A percentile compares a stretch with the other conserved stretches of the same genome.
Conservation (phyloP, 768 basidiomycete species). For the Favolaschia claudopus region DNA sequence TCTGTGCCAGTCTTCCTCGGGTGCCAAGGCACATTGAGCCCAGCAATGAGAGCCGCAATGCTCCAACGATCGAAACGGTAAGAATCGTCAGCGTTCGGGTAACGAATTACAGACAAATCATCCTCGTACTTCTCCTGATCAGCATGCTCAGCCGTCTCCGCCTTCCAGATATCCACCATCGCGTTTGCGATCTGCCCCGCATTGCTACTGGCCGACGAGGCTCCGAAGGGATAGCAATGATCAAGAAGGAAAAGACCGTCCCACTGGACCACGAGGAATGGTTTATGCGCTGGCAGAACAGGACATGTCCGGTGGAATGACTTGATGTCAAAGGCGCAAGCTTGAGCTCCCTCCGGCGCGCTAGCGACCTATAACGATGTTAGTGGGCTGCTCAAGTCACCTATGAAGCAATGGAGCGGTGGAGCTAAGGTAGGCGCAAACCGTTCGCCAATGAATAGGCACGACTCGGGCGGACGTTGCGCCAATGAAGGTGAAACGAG, state of each 20-base stretch:
- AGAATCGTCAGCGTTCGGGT: not conserved
- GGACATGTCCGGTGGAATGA: constrained; percentile 38
- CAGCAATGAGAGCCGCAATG: not conserved
- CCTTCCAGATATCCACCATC: constrained; percentile 31
- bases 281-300: constrained; percentile 34
- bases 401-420: not conserved
- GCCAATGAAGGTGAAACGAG: too few relatives aligned
- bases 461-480: too few relatives aligned
- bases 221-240: constrained; percentile 34
- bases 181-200: constrained; percentile 36
- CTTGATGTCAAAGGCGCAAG: constrained; percentile 37
- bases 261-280: constrained; percentile 21
- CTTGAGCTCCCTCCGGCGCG: constrained; percentile 39
- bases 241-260: constrained; percentile 31
- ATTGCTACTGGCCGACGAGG: constrained; percentile 29
- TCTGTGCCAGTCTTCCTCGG: not conserved
- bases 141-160: not conserved
- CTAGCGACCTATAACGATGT: constrained; percentile 22
- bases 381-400: not conserved
- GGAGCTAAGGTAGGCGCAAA: not conserved
- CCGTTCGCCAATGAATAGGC: not conserved
- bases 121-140: not conserved
- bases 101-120: not conserved
- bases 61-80: not conserved
- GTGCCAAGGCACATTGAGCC: not conserved